These are phyloP conservation scores for Metschnikowia dekortorum DNA, from an alignment of 805 yeast genomes.

Conservation along the genomic window DNA sequence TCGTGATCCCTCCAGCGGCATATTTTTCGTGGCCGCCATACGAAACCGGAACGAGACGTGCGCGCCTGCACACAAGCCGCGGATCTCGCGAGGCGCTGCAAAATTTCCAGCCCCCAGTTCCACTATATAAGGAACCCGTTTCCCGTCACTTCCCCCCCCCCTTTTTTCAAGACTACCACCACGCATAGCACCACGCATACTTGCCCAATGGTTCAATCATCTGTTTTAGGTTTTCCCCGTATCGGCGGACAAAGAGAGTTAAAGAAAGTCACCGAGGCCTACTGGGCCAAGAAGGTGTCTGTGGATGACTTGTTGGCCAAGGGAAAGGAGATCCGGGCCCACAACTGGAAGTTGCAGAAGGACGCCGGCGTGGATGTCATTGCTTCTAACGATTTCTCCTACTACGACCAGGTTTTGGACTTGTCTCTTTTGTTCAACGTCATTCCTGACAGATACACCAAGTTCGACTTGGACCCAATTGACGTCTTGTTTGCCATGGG, in stretches of 20 bases:
- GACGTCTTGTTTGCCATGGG: slow-evolving; percentile 99
- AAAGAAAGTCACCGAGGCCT: slow-evolving; percentile 97
- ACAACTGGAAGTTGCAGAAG: slow-evolving; percentile 97
- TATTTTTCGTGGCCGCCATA: too few relatives aligned
- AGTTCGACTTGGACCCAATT: slow-evolving; percentile 80
- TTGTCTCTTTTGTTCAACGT: slow-evolving; percentile 89
- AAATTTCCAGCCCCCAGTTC: neutral
- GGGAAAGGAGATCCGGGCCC: slow-evolving; percentile 92
- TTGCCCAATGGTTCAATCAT: slow-evolving; percentile 81
- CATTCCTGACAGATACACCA: slow-evolving; percentile 94
- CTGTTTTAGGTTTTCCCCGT: slow-evolving; percentile 99
- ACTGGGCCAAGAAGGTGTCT: slow-evolving; percentile 93
- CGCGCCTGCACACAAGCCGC: slow-evolving; percentile 4
- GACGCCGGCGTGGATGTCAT: slow-evolving; percentile 96
- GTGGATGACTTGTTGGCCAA: slow-evolving; percentile 84
- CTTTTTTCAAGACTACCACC: neutral
- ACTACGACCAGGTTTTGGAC: slow-evolving; percentile 95
- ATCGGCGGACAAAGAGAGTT: slow-evolving; percentile 99
- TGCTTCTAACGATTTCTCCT: slow-evolving; percentile 97
- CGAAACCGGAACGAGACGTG: neutral
- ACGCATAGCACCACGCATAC: neutral
- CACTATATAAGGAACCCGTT: slow-evolving; percentile 2
- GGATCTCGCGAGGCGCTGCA: slow-evolving; percentile 2
- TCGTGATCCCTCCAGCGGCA: too few relatives aligned
- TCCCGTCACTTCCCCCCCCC: neutral